Percentiles rank a stretch among this genome's conserved stretches.
Evolutionary conservation across 2,329 filamentous ascomycete genomes (phyloP).

Genomic region (Anthostomella pinea): DNA sequence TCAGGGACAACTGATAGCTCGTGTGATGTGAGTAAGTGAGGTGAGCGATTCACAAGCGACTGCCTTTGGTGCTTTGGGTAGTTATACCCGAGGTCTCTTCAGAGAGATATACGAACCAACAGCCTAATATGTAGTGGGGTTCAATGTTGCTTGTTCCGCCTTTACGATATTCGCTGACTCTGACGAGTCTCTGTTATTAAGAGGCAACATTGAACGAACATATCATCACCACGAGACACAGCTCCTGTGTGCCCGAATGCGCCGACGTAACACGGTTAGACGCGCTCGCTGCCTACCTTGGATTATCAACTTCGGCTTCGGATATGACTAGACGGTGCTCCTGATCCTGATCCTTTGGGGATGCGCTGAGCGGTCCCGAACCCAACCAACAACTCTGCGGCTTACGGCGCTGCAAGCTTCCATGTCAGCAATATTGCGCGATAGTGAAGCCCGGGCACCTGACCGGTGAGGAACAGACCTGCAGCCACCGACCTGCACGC

Average conservation of each 20-base stretch:
- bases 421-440: constrained; percentile 1
- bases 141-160: no score
- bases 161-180: no score
- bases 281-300: constrained; percentile 10
- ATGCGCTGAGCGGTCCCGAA: constrained; percentile 12
- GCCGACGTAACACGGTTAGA: constrained; percentile 12
- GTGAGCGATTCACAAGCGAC: background rate
- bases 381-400: background rate
- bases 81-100: no score
- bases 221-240: no score
- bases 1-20: background rate
- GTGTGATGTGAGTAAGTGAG: background rate
- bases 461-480: constrained; percentile 2
- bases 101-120: no score
- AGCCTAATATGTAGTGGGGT: no score
- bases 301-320: constrained; percentile 13
- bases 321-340: constrained; percentile 9
- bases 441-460: background rate
- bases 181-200: no score
- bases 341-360: constrained; percentile 18
- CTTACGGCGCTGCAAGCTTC: background rate
- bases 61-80: background rate
- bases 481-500: background rate
- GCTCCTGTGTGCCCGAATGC: constrained; percentile 10
- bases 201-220: no score